Base-by-base conservation (phyloP, 2,329 filamentous ascomycete genomes). In the Penicillium sumatraense region DNA sequence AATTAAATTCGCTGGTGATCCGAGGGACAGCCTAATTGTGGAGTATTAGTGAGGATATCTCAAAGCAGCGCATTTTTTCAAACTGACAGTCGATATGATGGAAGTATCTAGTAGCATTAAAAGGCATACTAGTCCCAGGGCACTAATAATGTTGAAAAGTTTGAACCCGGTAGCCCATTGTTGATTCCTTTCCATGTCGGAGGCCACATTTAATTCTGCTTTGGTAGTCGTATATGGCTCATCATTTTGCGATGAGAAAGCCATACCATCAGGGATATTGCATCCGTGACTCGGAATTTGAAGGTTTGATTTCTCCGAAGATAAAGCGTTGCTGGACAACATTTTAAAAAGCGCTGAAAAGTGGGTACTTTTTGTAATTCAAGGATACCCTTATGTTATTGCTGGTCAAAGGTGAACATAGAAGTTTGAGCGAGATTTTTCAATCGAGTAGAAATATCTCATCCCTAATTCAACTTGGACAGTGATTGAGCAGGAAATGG, bases 1-100 rank as follows among this genome's bases (percentile, higher is more conserved):
- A 54, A 31, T 54, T 18, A 24, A 54, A 54, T 6, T 54, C 26
- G 14, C 11, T 50, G 5, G 52, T 54, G 14, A 54, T 49, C n/a
- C n/a, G 20, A 3, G 52, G 52, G 20, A 45, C 49, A 13, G 52
- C 52, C 52, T 54, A 13, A 20, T 2, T 40, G 10, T 10, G 23
- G 5, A 42, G 31, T 27, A 35, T 35, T 3, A 35, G 31, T 8
- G 4, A 35, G 16, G 14, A 18, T 4, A 5, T 2, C 24, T 20
- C n/a, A 33, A 5, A 16, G 31, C n/a, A n/a, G n/a, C n/a, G 20
- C 16, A 49, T 23, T 20, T n/a, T 16, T 35, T 3, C 2, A 18
- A 18, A 24, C 51, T 5, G n/a, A 53, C 51, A 16, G 51, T 46
- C 8, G 31, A 20, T 14, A 53, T n/a, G 24, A 53, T 53, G 3